Evolutionary conservation across 352 stramenopile genomes (phyloP).

Genomic region (Pythium rishiriense): DNA sequence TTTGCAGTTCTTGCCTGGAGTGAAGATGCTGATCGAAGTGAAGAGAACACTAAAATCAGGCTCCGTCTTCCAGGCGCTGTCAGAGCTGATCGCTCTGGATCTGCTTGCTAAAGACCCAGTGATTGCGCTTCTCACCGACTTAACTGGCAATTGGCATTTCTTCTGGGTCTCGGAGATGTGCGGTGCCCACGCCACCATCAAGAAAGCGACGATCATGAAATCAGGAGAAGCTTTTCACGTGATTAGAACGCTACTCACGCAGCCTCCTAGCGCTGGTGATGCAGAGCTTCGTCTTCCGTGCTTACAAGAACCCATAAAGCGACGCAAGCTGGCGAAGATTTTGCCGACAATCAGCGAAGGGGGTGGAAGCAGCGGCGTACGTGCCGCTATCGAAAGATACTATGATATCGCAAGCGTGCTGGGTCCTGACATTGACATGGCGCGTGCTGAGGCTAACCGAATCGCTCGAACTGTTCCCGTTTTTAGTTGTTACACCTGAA

Average conservation of each 20-base stretch:
- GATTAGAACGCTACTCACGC: conserved; percentile 35
- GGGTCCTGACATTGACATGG: conserved; percentile 32
- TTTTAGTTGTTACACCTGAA: conserved; percentile 24
- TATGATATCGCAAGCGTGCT: conserved; percentile 33
- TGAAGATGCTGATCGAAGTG: conserved; percentile 57
- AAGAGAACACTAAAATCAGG: conserved; percentile 33
- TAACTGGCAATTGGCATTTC: conserved; percentile 36
- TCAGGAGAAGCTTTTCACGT: conserved; percentile 35
- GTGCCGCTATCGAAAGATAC: conserved; percentile 37
- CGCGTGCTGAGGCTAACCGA: conserved; percentile 21
- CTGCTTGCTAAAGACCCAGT: conserved; percentile 36
- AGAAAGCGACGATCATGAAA: conserved; percentile 24
- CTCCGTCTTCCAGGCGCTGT: conserved; percentile 37
- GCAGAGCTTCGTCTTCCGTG: conserved; percentile 33
- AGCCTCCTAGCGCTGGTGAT: conserved; percentile 27
- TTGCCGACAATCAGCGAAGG: conserved; percentile 28
- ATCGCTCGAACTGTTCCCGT: conserved; percentile 22
- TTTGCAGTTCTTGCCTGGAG: conserved; percentile 28
- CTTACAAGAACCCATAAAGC: conserved; percentile 36
- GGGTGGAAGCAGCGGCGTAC: conserved; percentile 26
- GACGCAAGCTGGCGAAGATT: conserved; percentile 31
- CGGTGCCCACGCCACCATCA: conserved; percentile 21
- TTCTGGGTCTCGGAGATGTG: conserved; percentile 44
- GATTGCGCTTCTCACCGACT: conserved; percentile 49
- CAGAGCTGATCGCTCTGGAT: conserved; percentile 48